Evolutionary conservation across 1,284 basidiomycete genomes (phyloP).

Genomic region (Paramarasmius palmivorus): DNA sequence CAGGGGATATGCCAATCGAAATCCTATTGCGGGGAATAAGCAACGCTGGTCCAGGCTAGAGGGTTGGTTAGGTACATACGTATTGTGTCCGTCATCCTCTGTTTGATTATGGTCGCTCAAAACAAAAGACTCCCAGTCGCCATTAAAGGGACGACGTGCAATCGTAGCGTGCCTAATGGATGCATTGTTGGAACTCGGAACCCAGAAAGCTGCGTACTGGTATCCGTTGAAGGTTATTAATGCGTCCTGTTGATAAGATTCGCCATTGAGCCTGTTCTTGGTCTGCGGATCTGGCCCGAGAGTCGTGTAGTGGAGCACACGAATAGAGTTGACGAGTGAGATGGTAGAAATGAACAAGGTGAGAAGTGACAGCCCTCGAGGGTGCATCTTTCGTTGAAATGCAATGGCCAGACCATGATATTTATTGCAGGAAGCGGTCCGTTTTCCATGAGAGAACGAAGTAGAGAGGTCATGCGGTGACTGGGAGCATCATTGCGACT

Average conservation of each 20-base stretch:
- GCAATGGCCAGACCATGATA: no score
- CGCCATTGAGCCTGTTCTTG: conserved; percentile 42
- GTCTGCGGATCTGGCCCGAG: conserved; percentile 39
- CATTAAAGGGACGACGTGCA: conserved; percentile 21
- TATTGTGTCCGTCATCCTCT: conserved; percentile 43
- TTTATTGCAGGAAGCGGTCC: no score
- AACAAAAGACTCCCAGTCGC: conserved; percentile 35
- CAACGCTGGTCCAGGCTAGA: not conserved
- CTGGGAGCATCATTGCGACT: no score
- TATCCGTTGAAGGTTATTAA: conserved; percentile 39
- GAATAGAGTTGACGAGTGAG: no score
- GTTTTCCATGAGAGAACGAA: no score
- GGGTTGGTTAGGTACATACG: conserved; percentile 27
- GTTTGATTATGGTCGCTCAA: conserved; percentile 42
- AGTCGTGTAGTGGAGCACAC: not conserved
- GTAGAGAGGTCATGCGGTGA: no score
- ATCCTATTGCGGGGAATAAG: conserved; percentile 26
- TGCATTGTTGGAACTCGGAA: conserved; percentile 27
- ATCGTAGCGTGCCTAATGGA: conserved; percentile 37
- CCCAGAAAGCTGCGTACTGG: conserved; percentile 42
- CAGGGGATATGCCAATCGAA: conserved; percentile 39
- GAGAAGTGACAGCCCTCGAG: no score
- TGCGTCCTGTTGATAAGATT: conserved; percentile 44
- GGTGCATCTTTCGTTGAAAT: no score
- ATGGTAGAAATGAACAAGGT: no score